Evolutionary conservation across 192 early-diverging fungal species (phyloP).

Genomic region (Kickxella alabastrina): DNA sequence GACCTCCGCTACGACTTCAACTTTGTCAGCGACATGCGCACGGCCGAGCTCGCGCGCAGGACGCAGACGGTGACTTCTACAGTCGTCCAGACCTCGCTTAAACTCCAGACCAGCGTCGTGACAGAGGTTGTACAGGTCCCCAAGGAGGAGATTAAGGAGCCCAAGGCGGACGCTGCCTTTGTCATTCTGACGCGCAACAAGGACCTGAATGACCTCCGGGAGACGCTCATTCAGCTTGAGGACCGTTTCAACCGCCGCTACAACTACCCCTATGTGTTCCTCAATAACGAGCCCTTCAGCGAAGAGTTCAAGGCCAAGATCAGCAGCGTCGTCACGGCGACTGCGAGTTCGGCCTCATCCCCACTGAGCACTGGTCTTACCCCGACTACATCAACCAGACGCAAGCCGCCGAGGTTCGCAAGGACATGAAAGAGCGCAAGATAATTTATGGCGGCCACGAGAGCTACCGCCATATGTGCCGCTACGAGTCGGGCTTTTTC

Average conservation of each 20-base stretch:
- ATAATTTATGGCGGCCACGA: constrained; percentile 60
- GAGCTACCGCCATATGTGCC: constrained; percentile 69
- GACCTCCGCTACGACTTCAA: constrained; percentile 42
- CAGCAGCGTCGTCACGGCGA: constrained; percentile 62
- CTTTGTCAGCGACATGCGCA: constrained; percentile 35
- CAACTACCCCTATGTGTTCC: constrained; percentile 80
- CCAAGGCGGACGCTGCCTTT: constrained; percentile 61
- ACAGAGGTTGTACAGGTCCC: constrained; percentile 15
- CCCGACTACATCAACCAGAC: constrained; percentile 69
- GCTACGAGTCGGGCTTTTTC: constrained; percentile 74
- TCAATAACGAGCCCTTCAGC: constrained; percentile 74
- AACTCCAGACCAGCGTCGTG: constrained; percentile 11
- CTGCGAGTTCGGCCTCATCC: constrained; percentile 64
- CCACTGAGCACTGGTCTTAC: constrained; percentile 68
- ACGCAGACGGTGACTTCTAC: constrained; percentile 26
- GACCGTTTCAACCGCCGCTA: constrained; percentile 68
- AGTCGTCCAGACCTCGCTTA: constrained; percentile 9
- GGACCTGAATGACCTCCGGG: constrained; percentile 62
- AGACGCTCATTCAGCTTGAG: constrained; percentile 68
- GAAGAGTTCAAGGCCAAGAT: constrained; percentile 59
- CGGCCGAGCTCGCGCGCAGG: constrained; percentile 25
- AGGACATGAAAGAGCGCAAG: constrained; percentile 52
- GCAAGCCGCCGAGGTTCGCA: constrained; percentile 54
- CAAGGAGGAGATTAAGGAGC: constrained; percentile 50
- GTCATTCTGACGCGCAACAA: constrained; percentile 70